phyloP scores from a whole-genome alignment of 1,139 yeast genomes.

The Yamadazyma kanchanaburiensis region DNA sequence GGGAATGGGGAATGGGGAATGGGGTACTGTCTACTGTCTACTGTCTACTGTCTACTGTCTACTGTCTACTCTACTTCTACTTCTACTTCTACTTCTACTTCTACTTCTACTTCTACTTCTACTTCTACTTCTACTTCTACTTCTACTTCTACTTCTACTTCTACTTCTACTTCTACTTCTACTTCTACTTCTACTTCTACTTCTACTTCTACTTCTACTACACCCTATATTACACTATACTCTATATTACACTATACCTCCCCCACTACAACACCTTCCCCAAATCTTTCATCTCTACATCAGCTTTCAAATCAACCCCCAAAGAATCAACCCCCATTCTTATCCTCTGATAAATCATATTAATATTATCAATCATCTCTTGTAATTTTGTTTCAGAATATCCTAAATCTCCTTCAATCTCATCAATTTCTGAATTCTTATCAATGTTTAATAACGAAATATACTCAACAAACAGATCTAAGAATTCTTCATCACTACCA shows the following conservation, averaged over 20 bases:
- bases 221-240: neutral
- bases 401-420: constrained; percentile 14
- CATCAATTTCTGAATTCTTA: constrained; percentile 11
- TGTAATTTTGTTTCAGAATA: constrained; percentile 22
- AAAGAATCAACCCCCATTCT: constrained; percentile 17
- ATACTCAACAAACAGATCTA: constrained; percentile 27
- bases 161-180: too few species aligned
- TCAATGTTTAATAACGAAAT: constrained; percentile 24
- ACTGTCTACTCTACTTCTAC: too few species aligned
- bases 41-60: too few species aligned
- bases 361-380: constrained; percentile 22
- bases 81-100: too few species aligned
- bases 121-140: too few species aligned
- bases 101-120: too few species aligned
- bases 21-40: too few species aligned
- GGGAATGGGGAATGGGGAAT: too few species aligned
- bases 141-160: too few species aligned
- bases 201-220: neutral
- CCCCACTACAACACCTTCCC: constrained; percentile 6
- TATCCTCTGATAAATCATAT: constrained; percentile 23
- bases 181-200: too few species aligned
- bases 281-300: constrained; percentile 17
- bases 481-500: constrained; percentile 44
- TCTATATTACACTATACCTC: neutral
- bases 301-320: constrained; percentile 27